Base-by-base conservation (phyloP, 2,329 filamentous ascomycete genomes). In the Hypoxylon sp. region DNA sequence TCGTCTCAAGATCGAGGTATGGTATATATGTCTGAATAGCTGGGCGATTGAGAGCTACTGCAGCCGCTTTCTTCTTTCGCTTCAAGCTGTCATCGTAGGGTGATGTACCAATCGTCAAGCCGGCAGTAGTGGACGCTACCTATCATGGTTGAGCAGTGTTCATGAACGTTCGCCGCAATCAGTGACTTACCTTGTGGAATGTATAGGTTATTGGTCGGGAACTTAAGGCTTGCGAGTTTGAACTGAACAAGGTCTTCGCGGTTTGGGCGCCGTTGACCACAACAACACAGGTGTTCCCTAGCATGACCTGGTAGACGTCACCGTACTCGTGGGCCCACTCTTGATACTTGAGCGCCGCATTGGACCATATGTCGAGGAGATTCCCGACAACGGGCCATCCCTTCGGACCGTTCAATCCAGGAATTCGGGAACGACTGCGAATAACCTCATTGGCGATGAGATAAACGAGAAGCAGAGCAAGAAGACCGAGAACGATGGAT, bases 71-170 rank as follows among this genome's bases (percentile, higher is more conserved):
- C 69, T 93, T 88, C 8, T 92, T 87, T 25, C 85, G 84, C 79
- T 95, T 95, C 81, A 91, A 93, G 1, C 90, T 93, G 56, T 94
- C 92, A 69, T 95, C 92, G 91, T 92, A 96, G 0, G 93, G 92
- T 0, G 92, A 94, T 0, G 92, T 94, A 1, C 93, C 93, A 68
- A 96, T 94, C 0, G 92, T 95, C 79, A 94, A 92, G 5, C 92
- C 92, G 73, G 94, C 91, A 0, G 91, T 92, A 35, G 85, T 89
- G 1, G 92, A 94, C 2, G 94, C 90, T 3, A 77, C 69, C 76
- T 77, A 31, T 31, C 3, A 50, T 11, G 2, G 13, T 48, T 31
- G 33, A 63, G 13, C 25, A 31, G 4, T 11, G 46, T 66, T 6
- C 61, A 40, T 20, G 13, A 46, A 3, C 33, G 30, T 6, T 33